phyloP scores from a whole-genome alignment of 352 stramenopile genomes.

The Pythium dissotocum region DNA sequence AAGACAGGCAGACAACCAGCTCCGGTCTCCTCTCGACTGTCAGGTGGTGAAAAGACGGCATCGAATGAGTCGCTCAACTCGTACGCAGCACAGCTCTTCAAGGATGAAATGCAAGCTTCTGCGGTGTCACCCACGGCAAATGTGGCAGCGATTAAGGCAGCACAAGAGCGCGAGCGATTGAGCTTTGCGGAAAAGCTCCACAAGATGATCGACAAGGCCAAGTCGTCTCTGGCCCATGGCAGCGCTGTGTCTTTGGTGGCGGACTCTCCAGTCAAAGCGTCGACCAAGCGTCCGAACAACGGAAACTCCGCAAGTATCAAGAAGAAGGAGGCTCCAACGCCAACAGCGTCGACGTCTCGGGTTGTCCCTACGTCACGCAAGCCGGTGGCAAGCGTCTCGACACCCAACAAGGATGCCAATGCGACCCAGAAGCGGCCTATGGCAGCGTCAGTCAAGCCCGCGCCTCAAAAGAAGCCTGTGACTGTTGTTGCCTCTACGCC shows the following conservation, averaged over 20 bases:
- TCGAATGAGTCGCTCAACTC: slow-evolving; percentile 66
- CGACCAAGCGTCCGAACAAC: slow-evolving; percentile 1
- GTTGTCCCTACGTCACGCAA: slow-evolving; percentile 16
- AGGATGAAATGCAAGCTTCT: slow-evolving; percentile 35
- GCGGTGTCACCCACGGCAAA: not conserved
- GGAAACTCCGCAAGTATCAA: not conserved
- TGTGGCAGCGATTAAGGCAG: not conserved
- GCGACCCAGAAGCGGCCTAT: not conserved
- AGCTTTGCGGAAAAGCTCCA: slow-evolving; percentile 86
- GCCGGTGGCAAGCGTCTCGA: not conserved
- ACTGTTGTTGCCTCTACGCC: not conserved
- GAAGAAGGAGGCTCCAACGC: slow-evolving; percentile 4
- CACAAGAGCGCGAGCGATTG: slow-evolving; percentile 53
- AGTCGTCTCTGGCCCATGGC: slow-evolving; percentile 48
- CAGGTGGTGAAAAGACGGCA: slow-evolving; percentile 15
- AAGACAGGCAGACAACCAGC: slow-evolving; percentile 16
- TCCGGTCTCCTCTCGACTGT: not conserved
- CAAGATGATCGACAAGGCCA: slow-evolving; percentile 88
- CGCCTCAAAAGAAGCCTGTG: not conserved
- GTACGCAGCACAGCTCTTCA: slow-evolving; percentile 69
- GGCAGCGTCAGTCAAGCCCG: not conserved
- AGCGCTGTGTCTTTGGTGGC: slow-evolving; percentile 12
- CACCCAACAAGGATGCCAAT: not conserved
- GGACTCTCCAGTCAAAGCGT: slow-evolving; percentile 7
- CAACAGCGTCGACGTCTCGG: slow-evolving; percentile 4